Base-by-base conservation (phyloP, 1,284 basidiomycete species). In the Ceratobasidium sp. region DNA sequence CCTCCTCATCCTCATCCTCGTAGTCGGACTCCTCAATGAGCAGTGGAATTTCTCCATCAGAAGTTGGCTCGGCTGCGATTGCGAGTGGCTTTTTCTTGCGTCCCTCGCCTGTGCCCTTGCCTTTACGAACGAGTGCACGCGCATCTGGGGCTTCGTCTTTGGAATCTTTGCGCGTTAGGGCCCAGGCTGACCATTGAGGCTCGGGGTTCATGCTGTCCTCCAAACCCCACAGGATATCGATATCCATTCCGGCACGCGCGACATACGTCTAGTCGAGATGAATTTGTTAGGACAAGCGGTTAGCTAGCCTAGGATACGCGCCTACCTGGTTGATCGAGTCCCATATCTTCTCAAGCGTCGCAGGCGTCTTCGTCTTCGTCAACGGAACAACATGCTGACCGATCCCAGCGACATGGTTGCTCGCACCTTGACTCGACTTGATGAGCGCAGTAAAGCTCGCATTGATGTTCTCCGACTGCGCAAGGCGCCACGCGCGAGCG, bases 181-280 rank as follows among this genome's bases (percentile, higher is more conserved):
- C 67, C 67, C 67, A 70, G n/a, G 67, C 67, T 9, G 72, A 69
- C 74, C 74, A 75, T 44, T 75, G 66, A 58, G 74, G 73, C 11
- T 67, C 61, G 23, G 67, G 67, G 32, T 75, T 72, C 47, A 73
- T 73, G 26, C 73, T 73, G 14, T 73, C 67, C 38, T 73, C 61
- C 2, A 75, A 73, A 13, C 73, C 66, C 74, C 74, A 75, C 11
- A 69, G 66, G 14, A 62, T 71, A 35, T 75, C 74, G 35, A 75
- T 61, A 49, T 75, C 73, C 44, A 73, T 71, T 8, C 74, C 74
- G 28, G 63, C 63, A 38, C 67, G 67, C 5, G n/a, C 26, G 18
- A 73, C 54, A 52, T 75, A 75, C 8, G 59, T 73, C 74, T 75
- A 44, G 6, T 9, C 3, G 54, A 41, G 14, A 54, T 23, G 1